Conservation (phyloP, 2,329 filamentous ascomycete genomes). For the Triangularia setosa region DNA sequence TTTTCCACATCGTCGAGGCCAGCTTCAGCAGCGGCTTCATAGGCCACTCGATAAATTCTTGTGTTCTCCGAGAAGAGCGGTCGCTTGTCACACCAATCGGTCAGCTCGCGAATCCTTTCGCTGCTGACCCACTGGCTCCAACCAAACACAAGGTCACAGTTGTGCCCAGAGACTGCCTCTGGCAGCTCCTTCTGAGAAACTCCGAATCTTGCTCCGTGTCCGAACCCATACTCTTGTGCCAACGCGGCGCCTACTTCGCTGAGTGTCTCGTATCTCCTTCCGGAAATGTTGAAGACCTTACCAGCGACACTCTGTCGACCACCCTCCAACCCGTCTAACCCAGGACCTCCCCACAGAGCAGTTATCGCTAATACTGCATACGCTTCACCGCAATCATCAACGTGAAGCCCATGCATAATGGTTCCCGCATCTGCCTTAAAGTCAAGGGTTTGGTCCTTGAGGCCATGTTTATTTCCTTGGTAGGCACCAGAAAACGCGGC, state of each 20-base stretch:
- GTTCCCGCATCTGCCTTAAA: conserved; percentile 34
- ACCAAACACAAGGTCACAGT: conserved; percentile 30
- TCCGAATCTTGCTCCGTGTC: conserved; percentile 29
- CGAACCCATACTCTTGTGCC: conserved; percentile 38
- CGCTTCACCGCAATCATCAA: conserved; percentile 47
- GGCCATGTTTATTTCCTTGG: background rate
- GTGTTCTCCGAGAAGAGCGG: conserved; percentile 36
- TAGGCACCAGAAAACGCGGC: conserved; percentile 19
- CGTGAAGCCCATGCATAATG: conserved; percentile 44
- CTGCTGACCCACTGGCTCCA: conserved; percentile 43
- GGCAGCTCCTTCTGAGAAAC: conserved; percentile 15
- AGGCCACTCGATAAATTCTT: conserved; percentile 36
- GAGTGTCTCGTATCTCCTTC: conserved; percentile 41
- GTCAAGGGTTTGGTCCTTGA: conserved; percentile 25
- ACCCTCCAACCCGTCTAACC: conserved; percentile 21
- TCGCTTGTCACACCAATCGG: conserved; percentile 39
- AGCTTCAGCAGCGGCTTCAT: conserved; percentile 30
- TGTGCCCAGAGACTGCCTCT: conserved; percentile 2
- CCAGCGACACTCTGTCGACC: conserved; percentile 33
- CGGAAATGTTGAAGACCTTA: conserved; percentile 45
- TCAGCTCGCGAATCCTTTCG: conserved; percentile 37
- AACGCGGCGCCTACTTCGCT: conserved; percentile 37
- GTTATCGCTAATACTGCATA: conserved; percentile 41
- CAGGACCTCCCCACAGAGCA: conserved; percentile 11
- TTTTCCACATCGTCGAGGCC: background rate